phyloP scores from a whole-genome alignment of 257 asterid genomes.

The Salvia hispanica region DNA sequence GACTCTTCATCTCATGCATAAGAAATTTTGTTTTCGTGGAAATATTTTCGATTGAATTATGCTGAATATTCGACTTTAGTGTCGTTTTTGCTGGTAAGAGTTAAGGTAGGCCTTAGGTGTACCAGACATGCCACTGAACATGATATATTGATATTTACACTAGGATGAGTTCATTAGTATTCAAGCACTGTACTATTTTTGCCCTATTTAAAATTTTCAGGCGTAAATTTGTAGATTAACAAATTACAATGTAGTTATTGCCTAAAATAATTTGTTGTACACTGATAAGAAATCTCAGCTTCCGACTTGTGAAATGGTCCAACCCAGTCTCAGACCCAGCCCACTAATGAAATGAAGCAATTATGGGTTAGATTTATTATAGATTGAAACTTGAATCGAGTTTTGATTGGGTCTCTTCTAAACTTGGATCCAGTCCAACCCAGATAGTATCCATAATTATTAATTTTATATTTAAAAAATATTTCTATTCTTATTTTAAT shows the following conservation, averaged over 20 bases:
- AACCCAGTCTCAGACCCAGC: too few relatives aligned
- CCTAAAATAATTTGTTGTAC: neutral
- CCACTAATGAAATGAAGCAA: too few relatives aligned
- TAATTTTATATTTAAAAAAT: too few relatives aligned
- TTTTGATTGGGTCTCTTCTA: too few relatives aligned
- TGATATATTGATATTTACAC: neutral
- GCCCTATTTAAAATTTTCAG: neutral
- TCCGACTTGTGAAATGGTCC: too few relatives aligned
- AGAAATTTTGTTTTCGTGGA: constrained; percentile 17
- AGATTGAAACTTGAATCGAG: too few relatives aligned
- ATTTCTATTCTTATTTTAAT: too few relatives aligned
- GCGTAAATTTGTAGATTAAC: constrained; percentile 17
- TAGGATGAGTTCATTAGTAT: neutral
- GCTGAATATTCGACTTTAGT: constrained; percentile 15
- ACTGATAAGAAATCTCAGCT: too few relatives aligned
- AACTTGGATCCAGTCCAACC: too few relatives aligned
- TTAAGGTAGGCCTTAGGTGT: neutral
- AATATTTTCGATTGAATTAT: neutral
- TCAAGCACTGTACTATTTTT: neutral
- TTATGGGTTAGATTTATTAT: too few relatives aligned
- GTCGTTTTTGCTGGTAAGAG: constrained; percentile 21
- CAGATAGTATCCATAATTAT: too few relatives aligned
- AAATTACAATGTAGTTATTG: neutral
- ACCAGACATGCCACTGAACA: neutral
- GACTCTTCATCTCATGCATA: constrained; percentile 15